phyloP scores from a whole-genome alignment of 345 rosid genomes.

The Brassica nigra region DNA sequence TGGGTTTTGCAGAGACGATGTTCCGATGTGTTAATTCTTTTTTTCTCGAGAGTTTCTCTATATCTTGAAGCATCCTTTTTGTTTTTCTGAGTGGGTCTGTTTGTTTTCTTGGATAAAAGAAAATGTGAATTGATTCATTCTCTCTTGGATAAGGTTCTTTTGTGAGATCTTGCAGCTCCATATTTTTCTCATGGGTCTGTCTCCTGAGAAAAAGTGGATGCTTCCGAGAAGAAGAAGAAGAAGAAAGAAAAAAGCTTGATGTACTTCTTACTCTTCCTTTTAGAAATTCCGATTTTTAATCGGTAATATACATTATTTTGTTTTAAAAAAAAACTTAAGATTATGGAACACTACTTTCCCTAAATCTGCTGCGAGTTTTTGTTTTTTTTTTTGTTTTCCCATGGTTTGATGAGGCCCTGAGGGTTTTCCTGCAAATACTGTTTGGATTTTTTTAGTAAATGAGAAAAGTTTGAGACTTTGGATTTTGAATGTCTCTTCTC shows the following conservation, averaged over 20 bases:
- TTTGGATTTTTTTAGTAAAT: neutral
- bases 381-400: neutral
- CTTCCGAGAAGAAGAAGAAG: neutral
- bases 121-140: constrained; percentile 5
- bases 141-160: constrained; percentile 3
- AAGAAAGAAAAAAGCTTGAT: neutral
- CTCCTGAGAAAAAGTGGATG: constrained; percentile 13
- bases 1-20: neutral
- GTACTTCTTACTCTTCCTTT: neutral
- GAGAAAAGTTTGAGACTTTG: neutral
- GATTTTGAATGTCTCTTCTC: constrained; percentile 14
- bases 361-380: constrained; percentile 12
- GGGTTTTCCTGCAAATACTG: constrained; percentile 23
- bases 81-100: neutral
- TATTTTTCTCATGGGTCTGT: constrained; percentile 22
- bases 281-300: neutral
- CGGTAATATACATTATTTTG: neutral
- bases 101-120: neutral
- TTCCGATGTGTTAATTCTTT: constrained; percentile 2
- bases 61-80: neutral
- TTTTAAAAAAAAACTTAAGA: neutral
- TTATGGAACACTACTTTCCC: neutral
- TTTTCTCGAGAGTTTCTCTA: neutral
- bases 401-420: neutral
- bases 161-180: constrained; percentile 11